A percentile compares a stretch with the other conserved stretches of the same genome.
Conservation (phyloP, 73 alveolate genomes). For the Paramecium tetraurelia region DNA sequence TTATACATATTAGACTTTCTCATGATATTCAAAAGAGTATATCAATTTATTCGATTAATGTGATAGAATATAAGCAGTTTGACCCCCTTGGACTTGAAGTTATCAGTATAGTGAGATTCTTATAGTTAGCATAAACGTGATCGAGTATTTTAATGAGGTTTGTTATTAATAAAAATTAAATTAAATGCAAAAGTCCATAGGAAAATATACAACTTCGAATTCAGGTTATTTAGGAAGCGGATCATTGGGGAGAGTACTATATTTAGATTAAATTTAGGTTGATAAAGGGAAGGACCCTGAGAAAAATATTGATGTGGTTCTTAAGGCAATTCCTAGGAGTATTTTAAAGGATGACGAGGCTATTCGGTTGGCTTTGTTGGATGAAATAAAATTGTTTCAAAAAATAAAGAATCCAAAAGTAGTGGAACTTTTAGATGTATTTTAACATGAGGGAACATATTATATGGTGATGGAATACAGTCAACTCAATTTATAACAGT, state of each 20-base stretch:
- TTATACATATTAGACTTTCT: no score
- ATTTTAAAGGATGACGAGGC: slow-evolving; percentile 30
- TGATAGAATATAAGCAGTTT: no score
- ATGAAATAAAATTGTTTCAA: background rate
- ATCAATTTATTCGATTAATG: no score
- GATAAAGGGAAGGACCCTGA: background rate
- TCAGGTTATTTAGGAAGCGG: background rate
- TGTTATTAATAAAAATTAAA: background rate
- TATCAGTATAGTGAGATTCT: no score
- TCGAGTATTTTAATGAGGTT: background rate
- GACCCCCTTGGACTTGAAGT: no score
- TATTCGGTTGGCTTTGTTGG: background rate
- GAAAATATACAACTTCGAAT: background rate
- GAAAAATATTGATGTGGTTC: background rate
- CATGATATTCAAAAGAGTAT: no score
- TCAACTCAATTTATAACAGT: slow-evolving; percentile 5
- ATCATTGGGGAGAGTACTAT: background rate
- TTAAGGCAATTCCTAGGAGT: background rate
- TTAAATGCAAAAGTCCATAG: background rate
- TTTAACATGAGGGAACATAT: background rate
- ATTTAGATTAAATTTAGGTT: background rate
- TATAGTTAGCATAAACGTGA: no score
- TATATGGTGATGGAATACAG: slow-evolving; percentile 14
- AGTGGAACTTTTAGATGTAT: background rate
- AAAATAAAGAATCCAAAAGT: background rate